phyloP scores from a whole-genome alignment of 1,284 basidiomycete genomes.

The Apiotrichum akiyoshidainum region DNA sequence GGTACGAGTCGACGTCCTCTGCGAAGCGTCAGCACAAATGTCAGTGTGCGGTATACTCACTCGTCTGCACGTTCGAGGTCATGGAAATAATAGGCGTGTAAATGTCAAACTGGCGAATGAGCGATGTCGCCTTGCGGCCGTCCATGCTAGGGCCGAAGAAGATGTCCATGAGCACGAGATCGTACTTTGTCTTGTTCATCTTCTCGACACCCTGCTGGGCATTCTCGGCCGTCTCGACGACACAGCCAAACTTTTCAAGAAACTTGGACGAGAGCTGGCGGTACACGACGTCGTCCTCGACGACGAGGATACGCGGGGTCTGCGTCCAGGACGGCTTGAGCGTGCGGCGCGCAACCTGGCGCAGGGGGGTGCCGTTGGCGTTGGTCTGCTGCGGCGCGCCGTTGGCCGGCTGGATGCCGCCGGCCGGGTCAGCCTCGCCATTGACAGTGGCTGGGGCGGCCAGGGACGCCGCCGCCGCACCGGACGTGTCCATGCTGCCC shows the following conservation, averaged over 20 bases:
- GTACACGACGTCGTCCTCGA: constrained; percentile 93
- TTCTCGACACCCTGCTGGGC: constrained; percentile 90
- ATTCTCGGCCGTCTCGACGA: constrained; percentile 88
- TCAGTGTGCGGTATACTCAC: constrained; percentile 25
- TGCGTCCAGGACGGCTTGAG: constrained; percentile 87
- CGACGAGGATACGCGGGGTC: constrained; percentile 79
- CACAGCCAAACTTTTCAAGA: constrained; percentile 90
- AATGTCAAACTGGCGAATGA: constrained; percentile 88
- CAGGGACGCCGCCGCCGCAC: neutral
- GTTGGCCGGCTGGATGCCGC: neutral
- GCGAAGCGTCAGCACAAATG: constrained; percentile 14
- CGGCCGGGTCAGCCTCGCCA: neutral
- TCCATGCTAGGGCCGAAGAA: constrained; percentile 50
- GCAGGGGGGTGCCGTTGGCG: constrained; percentile 9
- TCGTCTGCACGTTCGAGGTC: constrained; percentile 87
- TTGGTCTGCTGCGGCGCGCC: neutral
- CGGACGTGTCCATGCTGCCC: neutral
- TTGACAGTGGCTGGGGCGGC: neutral
- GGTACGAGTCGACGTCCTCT: constrained; percentile 49
- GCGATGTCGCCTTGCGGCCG: constrained; percentile 65
- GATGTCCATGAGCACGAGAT: constrained; percentile 85
- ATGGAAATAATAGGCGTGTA: constrained; percentile 92
- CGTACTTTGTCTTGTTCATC: constrained; percentile 92
- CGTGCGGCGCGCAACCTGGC: constrained; percentile 31
- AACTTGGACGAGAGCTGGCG: constrained; percentile 86